Percentiles rank a stretch among this genome's conserved stretches.
Evolutionary conservation across 139 green algal species (phyloP).

Genomic region (Chlamydomonas urium): DNA sequence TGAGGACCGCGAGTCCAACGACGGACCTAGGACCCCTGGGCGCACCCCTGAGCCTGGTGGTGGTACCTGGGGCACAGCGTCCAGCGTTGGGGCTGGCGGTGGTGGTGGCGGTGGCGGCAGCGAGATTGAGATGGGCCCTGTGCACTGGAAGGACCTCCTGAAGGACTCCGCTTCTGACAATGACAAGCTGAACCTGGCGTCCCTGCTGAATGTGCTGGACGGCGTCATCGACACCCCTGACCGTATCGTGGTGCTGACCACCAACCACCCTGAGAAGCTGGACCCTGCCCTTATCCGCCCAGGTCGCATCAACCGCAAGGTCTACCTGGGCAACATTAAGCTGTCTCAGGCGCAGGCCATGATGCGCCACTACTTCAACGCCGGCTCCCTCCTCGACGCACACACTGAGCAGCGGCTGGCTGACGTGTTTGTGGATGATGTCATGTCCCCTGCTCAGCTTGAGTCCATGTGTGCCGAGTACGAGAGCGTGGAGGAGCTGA

Average conservation of each 20-base stretch:
- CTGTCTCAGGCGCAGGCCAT: conserved; percentile 33
- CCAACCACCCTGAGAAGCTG: conserved; percentile 52
- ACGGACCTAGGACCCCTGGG: background rate
- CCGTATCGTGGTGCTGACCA: conserved; percentile 56
- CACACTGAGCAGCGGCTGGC: background rate
- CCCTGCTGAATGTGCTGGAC: conserved; percentile 51
- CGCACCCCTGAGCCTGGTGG: background rate
- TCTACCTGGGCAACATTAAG: conserved; percentile 45
- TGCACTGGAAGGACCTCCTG: conserved; percentile 1
- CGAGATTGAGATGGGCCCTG: background rate
- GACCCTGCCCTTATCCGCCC: conserved; percentile 57
- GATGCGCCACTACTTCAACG: conserved; percentile 46
- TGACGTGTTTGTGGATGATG: conserved; percentile 17
- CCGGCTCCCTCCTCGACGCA: background rate
- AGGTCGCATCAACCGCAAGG: conserved; percentile 45
- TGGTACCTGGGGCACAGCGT: background rate
- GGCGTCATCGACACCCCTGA: conserved; percentile 55
- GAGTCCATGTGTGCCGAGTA: conserved; percentile 50
- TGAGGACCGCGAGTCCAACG: background rate
- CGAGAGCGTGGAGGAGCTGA: conserved; percentile 30
- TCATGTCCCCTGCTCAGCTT: conserved; percentile 41
- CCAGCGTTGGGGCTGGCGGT: no score
- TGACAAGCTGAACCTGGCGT: conserved; percentile 42
- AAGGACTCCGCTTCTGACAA: conserved; percentile 12
- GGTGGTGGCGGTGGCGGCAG: no score